Conservation (phyloP, 768 basidiomycete species). For the Jaapia argillacea region DNA sequence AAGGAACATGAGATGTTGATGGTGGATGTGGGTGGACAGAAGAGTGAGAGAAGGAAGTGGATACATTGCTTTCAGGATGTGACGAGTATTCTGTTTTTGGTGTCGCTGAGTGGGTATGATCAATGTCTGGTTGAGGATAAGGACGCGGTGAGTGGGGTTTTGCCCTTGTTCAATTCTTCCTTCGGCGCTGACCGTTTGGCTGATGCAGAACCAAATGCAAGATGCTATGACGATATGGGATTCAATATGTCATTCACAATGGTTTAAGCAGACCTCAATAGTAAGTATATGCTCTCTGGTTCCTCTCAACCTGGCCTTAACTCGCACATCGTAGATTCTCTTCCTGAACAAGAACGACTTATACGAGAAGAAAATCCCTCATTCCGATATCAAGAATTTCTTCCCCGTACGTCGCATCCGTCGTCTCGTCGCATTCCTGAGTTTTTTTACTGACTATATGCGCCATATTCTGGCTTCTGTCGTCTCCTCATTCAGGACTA, state of each 20-base stretch:
- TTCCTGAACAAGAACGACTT: conserved; percentile 95
- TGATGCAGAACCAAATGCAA: conserved; percentile 88
- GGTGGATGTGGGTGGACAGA: conserved; percentile 92
- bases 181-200: neutral
- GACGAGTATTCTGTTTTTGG: conserved; percentile 85
- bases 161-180: conserved; percentile 1
- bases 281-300: conserved; percentile 35
- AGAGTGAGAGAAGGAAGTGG: conserved; percentile 90
- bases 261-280: conserved; percentile 92
- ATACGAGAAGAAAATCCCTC: conserved; percentile 73
- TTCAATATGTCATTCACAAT: conserved; percentile 94
- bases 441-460: neutral
- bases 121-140: conserved; percentile 90
- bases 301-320: conserved; percentile 3
- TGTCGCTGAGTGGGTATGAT: conserved; percentile 88
- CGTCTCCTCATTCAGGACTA: conserved; percentile 59
- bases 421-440: no score
- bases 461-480: neutral
- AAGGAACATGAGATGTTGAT: conserved; percentile 80
- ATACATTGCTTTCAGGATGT: conserved; percentile 95
- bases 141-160: conserved; percentile 56
- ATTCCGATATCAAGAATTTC: conserved; percentile 79
- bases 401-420: conserved; percentile 81
- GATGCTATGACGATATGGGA: conserved; percentile 99
- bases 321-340: conserved; percentile 45